These are phyloP conservation scores for Ciborinia camelliae DNA, from an alignment of 2,329 filamentous ascomycete genomes.

Conservation along the genomic window DNA sequence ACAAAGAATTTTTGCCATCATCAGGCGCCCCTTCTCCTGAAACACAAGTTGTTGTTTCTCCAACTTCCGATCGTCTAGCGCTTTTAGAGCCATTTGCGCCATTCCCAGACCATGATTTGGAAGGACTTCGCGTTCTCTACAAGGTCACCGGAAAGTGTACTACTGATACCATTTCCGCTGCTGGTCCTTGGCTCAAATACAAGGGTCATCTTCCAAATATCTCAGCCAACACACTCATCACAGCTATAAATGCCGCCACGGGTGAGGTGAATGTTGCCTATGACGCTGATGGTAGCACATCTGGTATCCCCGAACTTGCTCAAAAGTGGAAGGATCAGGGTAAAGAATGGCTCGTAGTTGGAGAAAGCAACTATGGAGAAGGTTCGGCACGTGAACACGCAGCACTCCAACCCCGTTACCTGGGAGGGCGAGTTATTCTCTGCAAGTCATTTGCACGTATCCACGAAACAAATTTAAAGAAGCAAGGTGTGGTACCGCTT, in stretches of 20 bases:
- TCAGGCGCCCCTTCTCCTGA: constrained; percentile 68
- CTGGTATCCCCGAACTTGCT: constrained; percentile 84
- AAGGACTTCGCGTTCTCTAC: constrained; percentile 80
- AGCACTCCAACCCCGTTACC: constrained; percentile 84
- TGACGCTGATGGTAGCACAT: constrained; percentile 71
- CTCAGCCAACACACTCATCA: constrained; percentile 93
- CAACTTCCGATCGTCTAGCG: constrained; percentile 85
- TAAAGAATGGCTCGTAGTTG: constrained; percentile 86
- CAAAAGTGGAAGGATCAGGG: constrained; percentile 74
- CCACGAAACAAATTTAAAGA: constrained; percentile 95
- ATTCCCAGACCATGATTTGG: constrained; percentile 74
- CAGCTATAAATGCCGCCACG: constrained; percentile 86
- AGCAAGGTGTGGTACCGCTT: constrained; percentile 92
- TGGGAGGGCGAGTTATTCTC: constrained; percentile 79
- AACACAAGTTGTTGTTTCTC: constrained; percentile 73
- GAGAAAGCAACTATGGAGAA: constrained; percentile 96
- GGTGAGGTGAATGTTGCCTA: constrained; percentile 90
- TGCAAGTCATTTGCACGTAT: constrained; percentile 87
- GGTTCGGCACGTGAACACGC: constrained; percentile 87
- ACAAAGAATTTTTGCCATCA: constrained; percentile 68
- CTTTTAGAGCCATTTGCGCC: constrained; percentile 84
- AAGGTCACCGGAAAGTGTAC: constrained; percentile 98
- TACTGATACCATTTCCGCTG: constrained; percentile 96
- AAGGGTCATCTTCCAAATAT: constrained; percentile 99
- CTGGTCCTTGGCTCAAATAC: constrained; percentile 97